phyloP scores from a whole-genome alignment of 75 land plant genomes.

The Pinus tabuliformis region DNA sequence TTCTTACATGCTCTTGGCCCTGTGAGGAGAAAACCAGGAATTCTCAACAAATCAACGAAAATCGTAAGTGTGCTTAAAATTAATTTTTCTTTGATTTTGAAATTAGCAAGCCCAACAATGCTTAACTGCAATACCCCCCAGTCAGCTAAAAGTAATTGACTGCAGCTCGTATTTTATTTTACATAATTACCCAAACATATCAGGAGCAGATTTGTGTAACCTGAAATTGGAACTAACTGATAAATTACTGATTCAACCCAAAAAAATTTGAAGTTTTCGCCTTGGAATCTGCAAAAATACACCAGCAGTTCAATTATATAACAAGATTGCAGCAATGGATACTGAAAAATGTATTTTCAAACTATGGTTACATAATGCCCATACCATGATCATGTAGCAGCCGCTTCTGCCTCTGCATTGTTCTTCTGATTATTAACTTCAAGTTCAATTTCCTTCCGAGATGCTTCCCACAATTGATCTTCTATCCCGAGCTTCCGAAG shows the following conservation, averaged over 20 bases:
- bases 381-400: not conserved
- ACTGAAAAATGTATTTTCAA: not conserved
- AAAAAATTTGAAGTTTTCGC: not conserved
- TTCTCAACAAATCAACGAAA: not conserved
- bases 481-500: slow-evolving; percentile 83
- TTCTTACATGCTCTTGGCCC: not conserved
- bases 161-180: not conserved
- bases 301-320: not conserved
- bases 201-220: not conserved
- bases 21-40: not conserved
- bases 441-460: slow-evolving; percentile 64
- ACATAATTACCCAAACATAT: not conserved
- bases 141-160: not conserved
- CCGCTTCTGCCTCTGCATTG: slow-evolving; percentile 8
- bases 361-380: not conserved
- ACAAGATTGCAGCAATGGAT: not conserved
- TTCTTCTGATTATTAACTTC: slow-evolving; percentile 11
- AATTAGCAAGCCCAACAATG: not conserved
- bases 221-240: not conserved
- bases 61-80: not conserved
- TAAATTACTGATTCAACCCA: not conserved
- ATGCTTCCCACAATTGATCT: slow-evolving; percentile 88
- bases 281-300: slow-evolving; percentile 6
- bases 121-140: not conserved
- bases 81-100: not conserved